These are phyloP conservation scores for Skeletonema potamos DNA, from an alignment of 108 stramenopile species.

Conservation along the genomic window DNA sequence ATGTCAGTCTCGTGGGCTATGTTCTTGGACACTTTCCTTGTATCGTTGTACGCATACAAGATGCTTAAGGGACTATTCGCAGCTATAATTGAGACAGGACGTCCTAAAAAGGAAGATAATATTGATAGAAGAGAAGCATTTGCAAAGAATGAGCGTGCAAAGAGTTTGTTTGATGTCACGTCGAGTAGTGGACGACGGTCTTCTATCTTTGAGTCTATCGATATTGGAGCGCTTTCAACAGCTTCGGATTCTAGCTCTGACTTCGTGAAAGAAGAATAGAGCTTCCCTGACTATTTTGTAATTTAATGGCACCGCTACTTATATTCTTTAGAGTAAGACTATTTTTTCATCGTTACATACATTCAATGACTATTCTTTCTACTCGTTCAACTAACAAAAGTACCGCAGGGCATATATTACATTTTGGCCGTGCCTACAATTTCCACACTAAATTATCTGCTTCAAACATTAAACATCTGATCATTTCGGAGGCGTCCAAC, in stretches of 20 bases:
- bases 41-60: not conserved
- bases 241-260: too few species aligned
- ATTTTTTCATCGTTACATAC: too few species aligned
- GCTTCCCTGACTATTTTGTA: too few species aligned
- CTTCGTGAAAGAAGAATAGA: not conserved
- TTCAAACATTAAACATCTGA: not conserved
- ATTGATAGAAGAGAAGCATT: not conserved
- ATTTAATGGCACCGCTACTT: too few species aligned
- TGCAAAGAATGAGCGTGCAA: not conserved
- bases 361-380: not conserved
- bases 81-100: not conserved
- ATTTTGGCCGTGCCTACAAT: not conserved
- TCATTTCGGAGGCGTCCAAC: constrained; percentile 30
- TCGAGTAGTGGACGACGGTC: not conserved
- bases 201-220: constrained; percentile 6
- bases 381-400: not conserved
- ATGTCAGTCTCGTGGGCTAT: not conserved
- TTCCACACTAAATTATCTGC: not conserved
- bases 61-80: not conserved
- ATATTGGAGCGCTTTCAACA: not conserved
- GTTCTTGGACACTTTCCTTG: not conserved
- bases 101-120: not conserved
- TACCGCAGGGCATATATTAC: not conserved
- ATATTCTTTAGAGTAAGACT: too few species aligned
- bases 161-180: not conserved